Evolutionary conservation across 2,329 filamentous ascomycete genomes (phyloP).

Genomic region (Sclerotinia sclerotiorum): DNA sequence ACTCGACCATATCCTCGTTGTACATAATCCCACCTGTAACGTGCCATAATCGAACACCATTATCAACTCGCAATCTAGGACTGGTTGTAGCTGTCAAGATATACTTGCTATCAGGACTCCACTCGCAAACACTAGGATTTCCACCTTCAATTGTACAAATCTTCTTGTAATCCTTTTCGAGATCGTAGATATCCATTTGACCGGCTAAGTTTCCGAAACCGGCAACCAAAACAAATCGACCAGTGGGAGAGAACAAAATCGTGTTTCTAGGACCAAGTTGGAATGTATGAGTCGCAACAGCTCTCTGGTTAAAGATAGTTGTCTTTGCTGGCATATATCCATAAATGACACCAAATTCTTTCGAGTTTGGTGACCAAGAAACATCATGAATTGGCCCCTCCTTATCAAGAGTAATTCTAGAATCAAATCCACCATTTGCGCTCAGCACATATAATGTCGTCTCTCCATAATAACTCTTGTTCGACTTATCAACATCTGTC

Average conservation of each 20-base stretch:
- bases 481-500: slow-evolving; percentile 96
- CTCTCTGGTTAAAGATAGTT: slow-evolving; percentile 93
- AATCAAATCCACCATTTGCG: slow-evolving; percentile 88
- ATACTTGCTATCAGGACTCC: slow-evolving; percentile 94
- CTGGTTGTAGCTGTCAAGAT: slow-evolving; percentile 98
- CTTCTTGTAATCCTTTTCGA: slow-evolving; percentile 91
- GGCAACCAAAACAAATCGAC: slow-evolving; percentile 88
- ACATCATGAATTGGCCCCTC: slow-evolving; percentile 98
- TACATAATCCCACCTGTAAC: slow-evolving; percentile 88
- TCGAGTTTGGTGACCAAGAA: slow-evolving; percentile 96
- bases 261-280: slow-evolving; percentile 88
- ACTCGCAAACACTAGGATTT: slow-evolving; percentile 94
- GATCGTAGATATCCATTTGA: slow-evolving; percentile 96
- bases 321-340: slow-evolving; percentile 99
- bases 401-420: slow-evolving; percentile 88
- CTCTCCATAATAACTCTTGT: slow-evolving; percentile 99
- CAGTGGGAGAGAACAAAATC: slow-evolving; percentile 89
- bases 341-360: slow-evolving; percentile 96
- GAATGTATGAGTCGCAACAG: slow-evolving; percentile 80
- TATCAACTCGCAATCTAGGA: slow-evolving; percentile 91
- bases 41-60: slow-evolving; percentile 94
- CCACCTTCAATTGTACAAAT: slow-evolving; percentile 91
- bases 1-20: slow-evolving; percentile 88
- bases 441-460: slow-evolving; percentile 95
- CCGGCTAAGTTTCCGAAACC: slow-evolving; percentile 97